Evolutionary conservation across 2,329 filamentous ascomycete genomes (phyloP).

Genomic region (Passalora sequoiae): DNA sequence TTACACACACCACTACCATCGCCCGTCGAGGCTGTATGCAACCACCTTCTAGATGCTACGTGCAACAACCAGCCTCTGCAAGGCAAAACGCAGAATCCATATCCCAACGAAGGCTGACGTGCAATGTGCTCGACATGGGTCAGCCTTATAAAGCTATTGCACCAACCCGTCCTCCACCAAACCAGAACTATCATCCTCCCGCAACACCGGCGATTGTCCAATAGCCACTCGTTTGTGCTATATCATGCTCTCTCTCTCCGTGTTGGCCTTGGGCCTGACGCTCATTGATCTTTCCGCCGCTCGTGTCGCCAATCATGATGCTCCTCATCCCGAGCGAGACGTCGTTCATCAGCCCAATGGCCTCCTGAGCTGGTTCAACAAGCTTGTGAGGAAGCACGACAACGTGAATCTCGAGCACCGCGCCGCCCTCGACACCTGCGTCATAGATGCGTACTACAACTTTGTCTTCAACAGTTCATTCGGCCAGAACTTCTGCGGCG

Average conservation of each 20-base stretch:
- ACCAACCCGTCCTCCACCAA: conserved; percentile 5
- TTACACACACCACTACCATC: conserved; percentile 20
- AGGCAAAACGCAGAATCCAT: conserved; percentile 22
- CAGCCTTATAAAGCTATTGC: conserved; percentile 23
- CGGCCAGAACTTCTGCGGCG: conserved; percentile 25
- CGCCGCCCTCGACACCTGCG: conserved; percentile 11
- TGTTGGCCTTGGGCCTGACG: conserved; percentile 28
- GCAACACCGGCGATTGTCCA: too few species aligned
- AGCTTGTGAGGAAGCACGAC: conserved; percentile 24
- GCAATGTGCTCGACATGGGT: conserved; percentile 9
- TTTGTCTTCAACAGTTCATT: conserved; percentile 23
- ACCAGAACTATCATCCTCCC: too few species aligned
- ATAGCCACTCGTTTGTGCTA: conserved; percentile 23
- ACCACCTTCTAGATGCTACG: conserved; percentile 10
- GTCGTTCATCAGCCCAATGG: conserved; percentile 16
- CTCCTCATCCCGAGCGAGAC: conserved; percentile 5
- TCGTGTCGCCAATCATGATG: conserved; percentile 24
- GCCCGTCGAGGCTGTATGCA: conserved; percentile 24
- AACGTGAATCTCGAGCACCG: conserved; percentile 15
- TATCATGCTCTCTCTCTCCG: conserved; percentile 27
- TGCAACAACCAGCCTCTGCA: conserved; percentile 27
- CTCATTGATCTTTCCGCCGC: conserved; percentile 24
- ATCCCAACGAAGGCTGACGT: conserved; percentile 13
- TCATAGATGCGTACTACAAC: conserved; percentile 22
- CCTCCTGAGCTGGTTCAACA: conserved; percentile 23